Percentiles rank a stretch among this genome's conserved stretches.
phyloP scores from a whole-genome alignment of 2,329 filamentous ascomycete species.

The Chaetomium globosum region DNA sequence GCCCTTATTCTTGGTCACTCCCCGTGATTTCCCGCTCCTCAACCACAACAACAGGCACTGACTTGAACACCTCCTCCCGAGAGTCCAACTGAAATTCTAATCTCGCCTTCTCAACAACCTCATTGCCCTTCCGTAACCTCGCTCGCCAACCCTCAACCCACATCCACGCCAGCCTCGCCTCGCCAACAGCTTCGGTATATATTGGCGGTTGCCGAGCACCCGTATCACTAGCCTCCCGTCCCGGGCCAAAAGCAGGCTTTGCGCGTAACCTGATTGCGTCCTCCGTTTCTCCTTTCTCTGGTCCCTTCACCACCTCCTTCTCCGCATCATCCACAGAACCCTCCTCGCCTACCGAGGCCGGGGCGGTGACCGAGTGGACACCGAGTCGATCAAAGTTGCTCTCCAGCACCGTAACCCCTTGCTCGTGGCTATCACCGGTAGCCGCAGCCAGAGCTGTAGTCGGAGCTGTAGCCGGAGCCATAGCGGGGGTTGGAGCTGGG shows the following conservation, averaged over 20 bases:
- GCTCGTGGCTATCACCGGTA: neutral
- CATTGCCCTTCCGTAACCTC: conserved; percentile 40
- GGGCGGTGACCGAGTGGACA: conserved; percentile 24
- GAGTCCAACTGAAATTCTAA: conserved; percentile 41
- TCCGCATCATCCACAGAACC: conserved; percentile 21
- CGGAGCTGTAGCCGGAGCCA: neutral
- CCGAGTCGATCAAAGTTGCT: conserved; percentile 31
- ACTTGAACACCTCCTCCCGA: neutral
- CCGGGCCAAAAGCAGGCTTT: neutral
- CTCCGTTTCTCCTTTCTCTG: neutral
- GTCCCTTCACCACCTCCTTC: neutral
- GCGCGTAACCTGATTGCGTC: neutral
- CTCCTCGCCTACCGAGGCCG: conserved; percentile 28
- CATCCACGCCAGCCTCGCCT: conserved; percentile 44
- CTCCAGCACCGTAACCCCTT: conserved; percentile 17
- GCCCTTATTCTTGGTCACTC: neutral
- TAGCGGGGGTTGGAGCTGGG: too few relatives aligned
- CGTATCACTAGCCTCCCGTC: neutral
- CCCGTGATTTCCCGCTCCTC: conserved; percentile 3
- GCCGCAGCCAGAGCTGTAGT: neutral
- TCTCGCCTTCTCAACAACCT: conserved; percentile 42
- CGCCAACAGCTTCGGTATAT: conserved; percentile 33
- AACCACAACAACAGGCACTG: conserved; percentile 18
- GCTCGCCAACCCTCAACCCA: conserved; percentile 46
- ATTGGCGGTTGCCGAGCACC: conserved; percentile 2